Percentiles rank a stretch among this genome's conserved stretches.
phyloP scores from a whole-genome alignment of 345 rosid genomes.

The Schrenkiella parvula region DNA sequence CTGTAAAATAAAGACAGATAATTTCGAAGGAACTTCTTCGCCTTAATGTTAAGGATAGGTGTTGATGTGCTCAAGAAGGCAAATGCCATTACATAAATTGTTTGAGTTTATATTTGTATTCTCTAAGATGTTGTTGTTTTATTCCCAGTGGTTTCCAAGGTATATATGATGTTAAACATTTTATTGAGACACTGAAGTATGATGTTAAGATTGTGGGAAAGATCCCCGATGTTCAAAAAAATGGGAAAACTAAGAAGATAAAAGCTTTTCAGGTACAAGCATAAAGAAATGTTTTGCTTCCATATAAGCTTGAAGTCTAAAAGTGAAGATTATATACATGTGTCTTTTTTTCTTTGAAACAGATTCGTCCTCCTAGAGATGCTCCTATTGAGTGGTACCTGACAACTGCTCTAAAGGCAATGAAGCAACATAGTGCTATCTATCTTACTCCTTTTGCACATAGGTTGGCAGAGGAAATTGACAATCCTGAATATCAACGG shows the following conservation, averaged over 20 bases:
- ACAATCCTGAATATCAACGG: slow-evolving; percentile 83
- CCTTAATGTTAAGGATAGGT: background rate
- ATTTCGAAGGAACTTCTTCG: background rate
- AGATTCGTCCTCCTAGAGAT: slow-evolving; percentile 93
- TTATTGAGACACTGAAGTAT: slow-evolving; percentile 71
- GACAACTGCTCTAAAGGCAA: slow-evolving; percentile 72
- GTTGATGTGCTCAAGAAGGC: background rate
- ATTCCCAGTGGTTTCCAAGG: slow-evolving; percentile 84
- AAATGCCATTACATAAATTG: background rate
- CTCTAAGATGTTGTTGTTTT: background rate
- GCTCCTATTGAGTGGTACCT: slow-evolving; percentile 91
- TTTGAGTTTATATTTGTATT: background rate
- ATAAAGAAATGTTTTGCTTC: background rate
- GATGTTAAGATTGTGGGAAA: slow-evolving; percentile 88
- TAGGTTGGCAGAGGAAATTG: slow-evolving; percentile 96
- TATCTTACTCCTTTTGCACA: slow-evolving; percentile 98
- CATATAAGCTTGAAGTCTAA: background rate
- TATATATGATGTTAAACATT: slow-evolving; percentile 91
- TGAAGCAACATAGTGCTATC: slow-evolving; percentile 93
- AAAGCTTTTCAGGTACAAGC: slow-evolving; percentile 77
- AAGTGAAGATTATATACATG: background rate
- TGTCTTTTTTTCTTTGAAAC: slow-evolving; percentile 14
- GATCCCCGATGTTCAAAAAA: slow-evolving; percentile 77
- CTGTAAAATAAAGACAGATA: background rate
- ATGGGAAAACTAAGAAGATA: slow-evolving; percentile 85